Percentiles rank a stretch among this genome's conserved stretches.
phyloP scores from a whole-genome alignment of 306 rosid species.

The Quercus alba region DNA sequence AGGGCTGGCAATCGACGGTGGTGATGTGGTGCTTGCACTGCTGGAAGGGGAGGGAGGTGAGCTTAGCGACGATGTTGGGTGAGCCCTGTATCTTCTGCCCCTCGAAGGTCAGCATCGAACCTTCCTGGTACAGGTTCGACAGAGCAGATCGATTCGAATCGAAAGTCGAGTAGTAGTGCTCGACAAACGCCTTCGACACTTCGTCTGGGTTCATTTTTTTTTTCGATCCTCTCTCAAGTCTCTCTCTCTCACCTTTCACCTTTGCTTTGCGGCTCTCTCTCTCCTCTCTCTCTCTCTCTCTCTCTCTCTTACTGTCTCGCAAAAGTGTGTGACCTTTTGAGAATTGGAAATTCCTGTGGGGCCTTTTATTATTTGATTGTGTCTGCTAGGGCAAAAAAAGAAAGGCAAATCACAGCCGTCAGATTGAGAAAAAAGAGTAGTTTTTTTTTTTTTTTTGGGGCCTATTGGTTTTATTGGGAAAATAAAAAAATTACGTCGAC shows the following conservation, averaged over 20 bases:
- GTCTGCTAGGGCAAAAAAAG: too few species aligned
- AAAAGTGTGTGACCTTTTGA: neutral
- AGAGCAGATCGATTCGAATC: conserved; percentile 56
- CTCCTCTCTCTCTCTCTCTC: neutral
- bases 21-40: conserved; percentile 59
- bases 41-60: conserved; percentile 82
- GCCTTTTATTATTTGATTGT: too few species aligned
- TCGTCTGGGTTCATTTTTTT: conserved; percentile 77
- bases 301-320: neutral
- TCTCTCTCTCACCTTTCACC: conserved; percentile 1
- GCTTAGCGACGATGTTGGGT: conserved; percentile 69
- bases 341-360: too few species aligned
- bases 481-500: neutral
- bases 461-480: neutral
- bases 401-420: too few species aligned
- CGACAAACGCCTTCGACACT: conserved; percentile 82
- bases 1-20: conserved; percentile 59
- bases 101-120: conserved; percentile 87
- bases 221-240: conserved; percentile 4
- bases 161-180: conserved; percentile 79
- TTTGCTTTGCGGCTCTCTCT: neutral
- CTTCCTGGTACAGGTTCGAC: conserved; percentile 61
- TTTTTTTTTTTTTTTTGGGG: too few species aligned
- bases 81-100: conserved; percentile 91
- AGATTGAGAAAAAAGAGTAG: too few species aligned